These are phyloP conservation scores for Rosellinia necatrix DNA, from an alignment of 2,329 filamentous ascomycete species.

Conservation along the genomic window DNA sequence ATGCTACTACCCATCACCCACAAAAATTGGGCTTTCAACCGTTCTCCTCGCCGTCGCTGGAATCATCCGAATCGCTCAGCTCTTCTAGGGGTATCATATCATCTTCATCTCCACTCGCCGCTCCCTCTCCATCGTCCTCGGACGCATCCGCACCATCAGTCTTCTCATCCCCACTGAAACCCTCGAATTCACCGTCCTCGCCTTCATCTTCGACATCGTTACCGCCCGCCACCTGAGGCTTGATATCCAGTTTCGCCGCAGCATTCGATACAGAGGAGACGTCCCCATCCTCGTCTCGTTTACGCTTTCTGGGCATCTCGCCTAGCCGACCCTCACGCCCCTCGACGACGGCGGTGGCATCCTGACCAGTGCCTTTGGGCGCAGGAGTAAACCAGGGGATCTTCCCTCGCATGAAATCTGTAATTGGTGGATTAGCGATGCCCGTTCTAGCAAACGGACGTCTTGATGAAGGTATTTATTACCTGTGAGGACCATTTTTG, in stretches of 20 bases:
- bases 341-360: slow-evolving; percentile 56
- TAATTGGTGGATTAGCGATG: neutral
- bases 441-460: neutral
- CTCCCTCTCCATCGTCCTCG: slow-evolving; percentile 27
- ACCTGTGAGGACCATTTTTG: slow-evolving; percentile 88
- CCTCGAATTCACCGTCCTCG: slow-evolving; percentile 47
- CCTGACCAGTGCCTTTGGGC: slow-evolving; percentile 61
- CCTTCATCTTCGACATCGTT: slow-evolving; percentile 45
- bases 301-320: slow-evolving; percentile 85
- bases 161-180: slow-evolving; percentile 42
- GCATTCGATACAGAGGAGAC: slow-evolving; percentile 42
- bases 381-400: slow-evolving; percentile 95
- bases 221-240: slow-evolving; percentile 33
- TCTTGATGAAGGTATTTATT: neutral
- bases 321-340: slow-evolving; percentile 79
- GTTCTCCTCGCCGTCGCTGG: slow-evolving; percentile 41
- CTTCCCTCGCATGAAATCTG: slow-evolving; percentile 89
- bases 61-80: slow-evolving; percentile 40
- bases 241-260: slow-evolving; percentile 35
- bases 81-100: slow-evolving; percentile 52
- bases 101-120: slow-evolving; percentile 43
- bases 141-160: slow-evolving; percentile 45
- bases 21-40: slow-evolving; percentile 32
- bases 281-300: slow-evolving; percentile 56
- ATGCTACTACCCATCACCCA: slow-evolving; percentile 25